Evolutionary conservation across 108 stramenopile genomes (phyloP), one percentile per base, ranked within the genome.

Genomic region (Pseudonitzschia multiseries): DNA sequence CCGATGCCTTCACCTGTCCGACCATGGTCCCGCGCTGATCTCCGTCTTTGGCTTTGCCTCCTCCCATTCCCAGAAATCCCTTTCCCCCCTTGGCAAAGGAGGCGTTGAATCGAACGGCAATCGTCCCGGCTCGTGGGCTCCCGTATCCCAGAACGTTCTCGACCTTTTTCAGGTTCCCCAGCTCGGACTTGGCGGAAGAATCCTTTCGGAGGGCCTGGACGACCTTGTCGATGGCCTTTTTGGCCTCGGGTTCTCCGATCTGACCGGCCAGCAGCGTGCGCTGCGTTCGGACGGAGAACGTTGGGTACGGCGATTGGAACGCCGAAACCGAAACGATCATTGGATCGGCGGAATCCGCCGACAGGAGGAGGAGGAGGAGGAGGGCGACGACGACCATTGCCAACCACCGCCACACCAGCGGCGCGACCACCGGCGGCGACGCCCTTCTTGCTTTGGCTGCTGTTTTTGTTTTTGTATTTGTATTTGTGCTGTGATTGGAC

Each of bases 101-200:
- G 18, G 91, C 90, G 66, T 92, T 92, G 79, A 94, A 94, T 27
- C 93, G 79, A 21, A 94, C 91, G 8, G 88, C 87, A 17, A 94
- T 27, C 26, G 63, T 74, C 28, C 86, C 87, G 20, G 72, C 61
- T 13, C 61, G 67, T 8, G 93, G 93, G 52, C 61, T 71, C 8
- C 93, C 93, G 67, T 63, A 94, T 22, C 93, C 93, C 28, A 94
- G 68, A 0, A 94, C 71, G 40, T 79, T 87, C 31, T 81, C 92
- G 14, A 89, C 88, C 69, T 84, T 87, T 10, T 79, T 70, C 22
- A 94, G 76, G 26, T 75, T 79, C 2, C 93, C 93, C 59, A 94
- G 72, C 72, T 94, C 93, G 20, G 70, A 28, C 53, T 86, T 87
- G 41, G 90, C 89, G 12, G 48, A 43, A 33, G 79, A 73, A 61